A percentile compares a stretch with the other conserved stretches of the same genome.
These are phyloP conservation scores for Camellia japonica DNA, from an alignment of 148 eudicot genomes.

Conservation along the genomic window DNA sequence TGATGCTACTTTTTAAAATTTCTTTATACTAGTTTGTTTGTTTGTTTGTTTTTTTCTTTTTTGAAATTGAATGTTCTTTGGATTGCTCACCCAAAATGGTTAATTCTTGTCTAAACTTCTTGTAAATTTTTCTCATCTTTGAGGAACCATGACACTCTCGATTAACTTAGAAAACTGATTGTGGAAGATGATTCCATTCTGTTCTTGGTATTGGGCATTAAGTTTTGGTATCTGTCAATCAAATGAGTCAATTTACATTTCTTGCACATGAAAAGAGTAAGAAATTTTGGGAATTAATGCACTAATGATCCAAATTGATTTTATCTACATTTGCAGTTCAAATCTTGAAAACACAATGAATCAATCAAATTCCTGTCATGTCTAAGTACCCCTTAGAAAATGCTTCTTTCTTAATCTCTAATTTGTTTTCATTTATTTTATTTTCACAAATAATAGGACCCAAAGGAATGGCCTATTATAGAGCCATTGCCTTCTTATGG, in stretches of 20 bases:
- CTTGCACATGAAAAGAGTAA: not conserved
- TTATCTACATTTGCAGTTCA: not conserved
- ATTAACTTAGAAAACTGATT: not conserved
- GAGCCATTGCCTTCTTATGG: constrained; percentile 96
- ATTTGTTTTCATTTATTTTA: not conserved
- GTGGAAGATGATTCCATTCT: not conserved
- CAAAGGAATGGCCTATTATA: constrained; percentile 91
- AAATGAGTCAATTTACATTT: not conserved
- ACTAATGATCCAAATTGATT: not conserved
- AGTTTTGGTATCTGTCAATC: not conserved
- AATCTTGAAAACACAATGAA: not conserved
- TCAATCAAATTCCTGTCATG: not conserved
- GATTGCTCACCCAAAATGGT: not conserved
- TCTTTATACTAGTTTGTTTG: not conserved
- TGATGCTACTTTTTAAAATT: not conserved
- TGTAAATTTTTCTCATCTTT: not conserved
- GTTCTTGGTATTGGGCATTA: not conserved
- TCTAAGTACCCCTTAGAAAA: not conserved
- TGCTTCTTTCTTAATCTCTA: constrained; percentile 5
- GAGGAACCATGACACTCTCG: not conserved
- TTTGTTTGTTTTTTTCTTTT: not conserved
- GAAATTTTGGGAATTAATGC: not conserved
- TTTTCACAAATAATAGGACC: constrained; percentile 59
- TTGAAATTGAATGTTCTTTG: not conserved
- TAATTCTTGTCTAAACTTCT: not conserved